These are phyloP conservation scores for Entophlyctis helioformis DNA, from an alignment of 192 early-diverging fungal species.

Conservation along the genomic window DNA sequence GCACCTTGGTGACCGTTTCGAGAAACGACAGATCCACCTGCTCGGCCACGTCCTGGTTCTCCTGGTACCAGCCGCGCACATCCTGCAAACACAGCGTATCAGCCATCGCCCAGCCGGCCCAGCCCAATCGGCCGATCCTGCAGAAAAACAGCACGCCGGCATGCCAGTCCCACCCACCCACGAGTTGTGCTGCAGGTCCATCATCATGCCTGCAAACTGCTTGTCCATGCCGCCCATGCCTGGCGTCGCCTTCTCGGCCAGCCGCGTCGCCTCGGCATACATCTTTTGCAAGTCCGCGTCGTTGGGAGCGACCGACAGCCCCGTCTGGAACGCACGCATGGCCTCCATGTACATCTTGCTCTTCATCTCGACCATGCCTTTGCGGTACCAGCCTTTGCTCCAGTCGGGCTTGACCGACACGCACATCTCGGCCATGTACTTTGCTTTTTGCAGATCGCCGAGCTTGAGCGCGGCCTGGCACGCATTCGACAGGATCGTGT, in stretches of 20 bases:
- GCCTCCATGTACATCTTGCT: conserved; percentile 4
- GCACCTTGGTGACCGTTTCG: too few species aligned
- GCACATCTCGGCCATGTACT: conserved; percentile 13
- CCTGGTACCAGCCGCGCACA: too few species aligned
- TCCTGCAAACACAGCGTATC: too few species aligned
- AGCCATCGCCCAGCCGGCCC: too few species aligned
- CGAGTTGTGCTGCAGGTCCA: conserved; percentile 15
- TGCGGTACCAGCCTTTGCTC: conserved; percentile 15
- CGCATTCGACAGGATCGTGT: conserved; percentile 10
- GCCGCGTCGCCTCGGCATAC: conserved; percentile 9
- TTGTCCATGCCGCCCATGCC: conserved; percentile 8
- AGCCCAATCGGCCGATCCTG: too few species aligned
- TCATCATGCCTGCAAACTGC: conserved; percentile 21
- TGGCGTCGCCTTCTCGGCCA: conserved; percentile 1
- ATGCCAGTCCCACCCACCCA: conserved; percentile 3
- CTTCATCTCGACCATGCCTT: conserved; percentile 5
- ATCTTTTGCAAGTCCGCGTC: conserved; percentile 14
- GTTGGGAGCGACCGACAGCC: conserved; percentile 8
- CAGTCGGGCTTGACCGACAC: conserved; percentile 6
- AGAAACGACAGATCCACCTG: too few species aligned
- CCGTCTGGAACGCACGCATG: conserved; percentile 5
- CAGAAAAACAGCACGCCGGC: background rate
- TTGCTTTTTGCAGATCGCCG: conserved; percentile 1
- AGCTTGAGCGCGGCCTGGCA: conserved; percentile 5
- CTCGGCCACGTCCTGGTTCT: too few species aligned